A percentile compares a stretch with the other conserved stretches of the same genome.
Evolutionary conservation across 768 basidiomycete species (phyloP).

Genomic region (Boletus rufocinnamomeus): DNA sequence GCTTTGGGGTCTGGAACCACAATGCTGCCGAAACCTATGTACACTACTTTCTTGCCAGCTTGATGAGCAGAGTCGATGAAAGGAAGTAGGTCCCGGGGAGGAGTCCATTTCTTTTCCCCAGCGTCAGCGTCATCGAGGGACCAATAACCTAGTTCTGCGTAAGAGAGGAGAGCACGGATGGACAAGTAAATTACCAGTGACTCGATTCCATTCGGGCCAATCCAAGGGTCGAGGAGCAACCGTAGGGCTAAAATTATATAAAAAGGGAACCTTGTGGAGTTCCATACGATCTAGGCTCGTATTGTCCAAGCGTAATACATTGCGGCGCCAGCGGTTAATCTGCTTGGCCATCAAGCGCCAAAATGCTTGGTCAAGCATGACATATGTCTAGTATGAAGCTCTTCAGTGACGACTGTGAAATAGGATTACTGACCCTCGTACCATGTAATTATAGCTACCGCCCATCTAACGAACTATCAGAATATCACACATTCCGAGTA

Average conservation of each 20-base stretch:
- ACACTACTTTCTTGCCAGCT: background rate
- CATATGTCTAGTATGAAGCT: background rate
- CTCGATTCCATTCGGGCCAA: background rate
- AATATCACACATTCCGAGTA: background rate
- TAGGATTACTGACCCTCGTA: background rate
- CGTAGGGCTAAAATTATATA: background rate
- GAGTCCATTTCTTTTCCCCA: background rate
- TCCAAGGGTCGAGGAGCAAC: background rate
- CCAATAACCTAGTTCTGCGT: background rate
- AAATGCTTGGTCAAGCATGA: background rate
- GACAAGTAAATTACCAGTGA: background rate
- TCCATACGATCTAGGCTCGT: background rate
- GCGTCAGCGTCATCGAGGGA: background rate
- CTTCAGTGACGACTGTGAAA: background rate
- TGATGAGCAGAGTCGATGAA: background rate
- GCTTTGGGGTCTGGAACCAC: background rate
- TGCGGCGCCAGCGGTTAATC: background rate
- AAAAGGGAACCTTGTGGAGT: background rate
- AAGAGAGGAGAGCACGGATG: background rate
- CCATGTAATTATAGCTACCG: background rate
- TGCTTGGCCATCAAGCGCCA: background rate
- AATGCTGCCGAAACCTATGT: background rate
- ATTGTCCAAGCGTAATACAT: background rate
- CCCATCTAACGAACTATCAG: background rate
- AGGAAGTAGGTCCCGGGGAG: background rate